Base-by-base conservation (phyloP, 2,329 filamentous ascomycete species). In the Neophaeococcomyces aloes region DNA sequence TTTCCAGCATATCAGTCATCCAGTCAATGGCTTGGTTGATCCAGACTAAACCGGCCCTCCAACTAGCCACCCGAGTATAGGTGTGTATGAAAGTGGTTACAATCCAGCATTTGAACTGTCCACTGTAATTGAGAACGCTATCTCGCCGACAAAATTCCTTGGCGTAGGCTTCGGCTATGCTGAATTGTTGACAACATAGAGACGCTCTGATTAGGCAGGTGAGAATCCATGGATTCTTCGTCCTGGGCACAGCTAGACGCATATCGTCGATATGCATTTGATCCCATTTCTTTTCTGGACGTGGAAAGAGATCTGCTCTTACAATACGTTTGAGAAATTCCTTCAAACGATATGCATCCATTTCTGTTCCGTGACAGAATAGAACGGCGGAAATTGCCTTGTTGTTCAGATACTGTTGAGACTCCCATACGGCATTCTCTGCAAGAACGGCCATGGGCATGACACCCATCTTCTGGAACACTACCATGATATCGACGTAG, bases 91-190 rank as follows among this genome's bases (percentile, higher is more conserved):
- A 54, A 41, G 39, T 43, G 40, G 44, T 38, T 29, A 53, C 47
- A 10, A 53, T 30, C 38, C 52, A 38, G 34, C 47, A 42, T 18
- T 45, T 49, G 36, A 33, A 44, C 11, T 36, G 15, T n/a, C 38
- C 39, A 17, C 42, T 38, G 34, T 46, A 48, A 17, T 48, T 38
- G 11, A n/a, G 11, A 11, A 11, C 29, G 4, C 11, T 15, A 3
- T 29, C 14, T 6, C 29, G 38, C n/a, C 17, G 27, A 19, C 32
- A 41, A 30, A 41, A 41, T 11, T 38, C 31, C 10, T 31, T 38
- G 23, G 44, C 38, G 45, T 49, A 55, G n/a, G 45, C 49, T 43
- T 53, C 53, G 10, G 53, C 53, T 30, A 50, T 45, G 10, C 48
- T 46, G n/a, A 47, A 42, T 36, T 55, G 51, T 33, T 47, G 40